A percentile compares a stretch with the other conserved stretches of the same genome.
These are phyloP conservation scores for Sugiyamaella valdiviana DNA, from an alignment of 805 yeast genomes.

Conservation along the genomic window DNA sequence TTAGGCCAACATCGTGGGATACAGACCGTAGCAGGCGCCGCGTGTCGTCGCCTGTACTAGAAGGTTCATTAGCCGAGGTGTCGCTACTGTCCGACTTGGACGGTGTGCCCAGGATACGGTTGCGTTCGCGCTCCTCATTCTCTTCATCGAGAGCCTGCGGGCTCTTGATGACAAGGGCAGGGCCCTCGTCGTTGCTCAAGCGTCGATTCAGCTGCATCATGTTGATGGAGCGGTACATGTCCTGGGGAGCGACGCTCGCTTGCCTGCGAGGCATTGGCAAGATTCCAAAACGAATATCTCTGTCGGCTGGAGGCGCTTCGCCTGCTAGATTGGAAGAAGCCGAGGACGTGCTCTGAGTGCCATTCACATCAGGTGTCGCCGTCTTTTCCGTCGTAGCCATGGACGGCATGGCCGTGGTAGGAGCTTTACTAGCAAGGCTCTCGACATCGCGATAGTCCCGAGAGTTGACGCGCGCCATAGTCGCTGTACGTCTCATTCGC, in stretches of 20 bases:
- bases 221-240: constrained; percentile 76
- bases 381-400: no score
- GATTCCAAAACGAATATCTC: constrained; percentile 51
- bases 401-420: no score
- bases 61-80: background rate
- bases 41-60: background rate
- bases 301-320: constrained; percentile 1
- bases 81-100: background rate
- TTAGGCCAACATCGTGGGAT: background rate
- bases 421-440: background rate
- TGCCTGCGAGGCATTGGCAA: constrained; percentile 37
- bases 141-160: constrained; percentile 61
- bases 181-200: constrained; percentile 44
- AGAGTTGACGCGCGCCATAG: constrained; percentile 45
- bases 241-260: constrained; percentile 63
- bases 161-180: constrained; percentile 68
- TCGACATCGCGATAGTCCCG: constrained; percentile 9
- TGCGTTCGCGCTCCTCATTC: constrained; percentile 17
- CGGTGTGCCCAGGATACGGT: background rate
- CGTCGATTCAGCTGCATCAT: constrained; percentile 48
- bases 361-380: background rate
- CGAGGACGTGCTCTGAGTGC: background rate
- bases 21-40: background rate
- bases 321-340: constrained; percentile 23
- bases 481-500: constrained; percentile 74